phyloP scores from a whole-genome alignment of 192 early-diverging fungal genomes.

The Radiomyces spectabilis region DNA sequence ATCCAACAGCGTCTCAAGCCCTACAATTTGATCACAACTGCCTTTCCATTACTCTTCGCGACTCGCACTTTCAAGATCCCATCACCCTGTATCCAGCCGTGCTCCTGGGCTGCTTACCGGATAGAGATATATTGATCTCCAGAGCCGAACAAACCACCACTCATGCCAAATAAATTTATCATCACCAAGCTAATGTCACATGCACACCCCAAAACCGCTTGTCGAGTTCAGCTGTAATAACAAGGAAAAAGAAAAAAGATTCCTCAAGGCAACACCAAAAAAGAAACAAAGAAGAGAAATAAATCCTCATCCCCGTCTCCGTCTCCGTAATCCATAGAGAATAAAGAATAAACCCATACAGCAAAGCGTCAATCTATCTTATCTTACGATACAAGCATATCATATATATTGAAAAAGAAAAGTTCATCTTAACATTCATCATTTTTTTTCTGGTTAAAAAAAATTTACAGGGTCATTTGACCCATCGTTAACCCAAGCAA shows the following conservation, averaged over 20 bases:
- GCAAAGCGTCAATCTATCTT: too few relatives aligned
- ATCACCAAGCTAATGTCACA: slow-evolving; percentile 1
- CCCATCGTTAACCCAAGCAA: not conserved
- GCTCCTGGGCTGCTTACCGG: slow-evolving; percentile 8
- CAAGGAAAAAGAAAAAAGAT: too few relatives aligned
- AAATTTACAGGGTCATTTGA: not conserved
- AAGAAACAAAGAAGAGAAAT: too few relatives aligned
- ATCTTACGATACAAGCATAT: not conserved
- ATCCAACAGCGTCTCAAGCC: not conserved
- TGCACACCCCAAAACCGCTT: too few relatives aligned
- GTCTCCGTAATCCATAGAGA: too few relatives aligned
- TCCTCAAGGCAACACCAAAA: too few relatives aligned
- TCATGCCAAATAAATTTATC: slow-evolving; percentile 10
- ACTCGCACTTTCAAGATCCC: slow-evolving; percentile 8
- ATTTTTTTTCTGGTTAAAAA: not conserved
- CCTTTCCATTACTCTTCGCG: not conserved
- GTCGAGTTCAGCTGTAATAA: too few relatives aligned
- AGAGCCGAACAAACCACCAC: slow-evolving; percentile 7
- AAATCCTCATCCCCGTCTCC: too few relatives aligned
- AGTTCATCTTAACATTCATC: too few relatives aligned
- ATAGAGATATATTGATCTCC: slow-evolving; percentile 15
- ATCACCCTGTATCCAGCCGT: slow-evolving; percentile 12
- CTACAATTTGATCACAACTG: slow-evolving; percentile 7
- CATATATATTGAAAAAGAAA: not conserved
- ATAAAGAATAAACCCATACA: too few relatives aligned